Base-by-base conservation (phyloP, 2,329 filamentous ascomycete genomes). In the Polytolypa hystricis region DNA sequence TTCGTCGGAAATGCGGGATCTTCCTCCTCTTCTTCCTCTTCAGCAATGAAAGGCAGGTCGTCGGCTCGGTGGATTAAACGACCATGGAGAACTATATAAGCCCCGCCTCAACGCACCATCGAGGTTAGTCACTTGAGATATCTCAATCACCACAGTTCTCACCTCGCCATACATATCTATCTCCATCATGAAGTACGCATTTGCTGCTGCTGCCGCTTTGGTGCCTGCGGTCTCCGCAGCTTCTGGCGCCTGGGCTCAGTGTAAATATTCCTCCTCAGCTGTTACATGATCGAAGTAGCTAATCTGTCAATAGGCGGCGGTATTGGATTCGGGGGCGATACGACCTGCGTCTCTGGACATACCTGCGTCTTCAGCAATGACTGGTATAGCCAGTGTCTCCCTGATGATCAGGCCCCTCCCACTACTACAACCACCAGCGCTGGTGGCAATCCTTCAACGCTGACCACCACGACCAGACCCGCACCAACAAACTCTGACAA, bases 401-500 rank as follows among this genome's bases (percentile, higher is more conserved):
- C 21, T 25, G 21, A n/a, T n/a, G n/a, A n/a, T n/a, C n/a, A n/a
- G n/a, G n/a, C n/a, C n/a, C n/a, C n/a, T n/a, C n/a, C n/a, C n/a
- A n/a, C n/a, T n/a, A n/a, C n/a, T n/a, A n/a, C n/a, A n/a, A n/a
- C n/a, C n/a, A 25, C 7, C 21, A n/a, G 21, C 7, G n/a, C 7
- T n/a, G 21, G 21, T 7, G 21, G 21, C 7, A 25, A 25, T 25
- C 21, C 21, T 7, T 25, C 21, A 7, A 25, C 21, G 7, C n/a
- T 25, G 21, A 25, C 21, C 7, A 25, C 21, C 21, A 25, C 21
- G n/a, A 25, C 21, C 7, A 25, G n/a, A 25, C 21, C 21, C n/a
- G 7, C 21, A n/a, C 21, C 21, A 7, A 16, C 30, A n/a, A 32
- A 32, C 18, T 11, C 66, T 10, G 75, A 74, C 20, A 73, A 73